Evolutionary conservation across 148 eudicot genomes (phyloP), one percentile per base, ranked within the genome.

Genomic region (Limonium bicolor): DNA sequence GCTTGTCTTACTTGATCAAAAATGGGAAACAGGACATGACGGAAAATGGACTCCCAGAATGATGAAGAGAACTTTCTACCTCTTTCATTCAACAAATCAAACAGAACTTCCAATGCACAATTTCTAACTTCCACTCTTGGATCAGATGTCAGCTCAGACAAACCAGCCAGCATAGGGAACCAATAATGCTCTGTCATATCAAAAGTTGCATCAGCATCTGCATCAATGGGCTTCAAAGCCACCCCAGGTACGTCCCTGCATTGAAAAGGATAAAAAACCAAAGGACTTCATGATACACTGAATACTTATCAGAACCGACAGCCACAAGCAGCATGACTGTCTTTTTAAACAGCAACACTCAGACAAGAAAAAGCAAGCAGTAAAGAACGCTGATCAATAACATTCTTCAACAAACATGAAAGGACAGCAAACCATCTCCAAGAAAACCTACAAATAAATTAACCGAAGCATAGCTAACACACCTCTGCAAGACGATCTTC

Each of bases 401-500:
- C n/a, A n/a, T n/a, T n/a, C n/a, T n/a, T n/a, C n/a, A n/a, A n/a
- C n/a, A n/a, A n/a, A n/a, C n/a, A n/a, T n/a, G n/a, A n/a, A n/a
- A n/a, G n/a, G n/a, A n/a, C n/a, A n/a, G n/a, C n/a, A n/a, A n/a
- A n/a, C n/a, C n/a, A n/a, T n/a, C n/a, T n/a, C n/a, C n/a, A n/a
- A n/a, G n/a, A n/a, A n/a, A n/a, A n/a, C n/a, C n/a, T n/a, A n/a
- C n/a, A n/a, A n/a, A n/a, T n/a, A n/a, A n/a, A n/a, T n/a, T n/a
- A n/a, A n/a, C n/a, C n/a, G n/a, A n/a, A n/a, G n/a, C n/a, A n/a
- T n/a, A n/a, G n/a, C n/a, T n/a, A 60, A 54, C 69, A 29, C 60
- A 90, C 99, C 99, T 90, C 99, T 21, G 99, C 95, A 54, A 90
- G 99, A 45, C 99, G 99, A 63, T 90, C 94, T 61, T 90, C 99